These are phyloP conservation scores for Claviceps humidiphila DNA, from an alignment of 2,329 filamentous ascomycete species.

Conservation along the genomic window DNA sequence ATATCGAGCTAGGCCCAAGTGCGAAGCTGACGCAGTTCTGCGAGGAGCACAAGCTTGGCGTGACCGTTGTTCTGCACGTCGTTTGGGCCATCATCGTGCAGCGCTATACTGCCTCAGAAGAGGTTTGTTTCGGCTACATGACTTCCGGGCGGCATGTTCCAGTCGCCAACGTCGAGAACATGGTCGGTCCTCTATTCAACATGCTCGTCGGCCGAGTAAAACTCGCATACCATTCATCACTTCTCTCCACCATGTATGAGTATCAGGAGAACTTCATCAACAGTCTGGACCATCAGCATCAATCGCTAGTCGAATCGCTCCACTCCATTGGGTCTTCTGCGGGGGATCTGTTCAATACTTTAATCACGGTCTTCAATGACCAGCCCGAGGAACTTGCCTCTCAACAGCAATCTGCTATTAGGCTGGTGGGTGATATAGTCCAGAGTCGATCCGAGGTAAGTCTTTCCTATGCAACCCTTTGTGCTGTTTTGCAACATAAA, in stretches of 20 bases:
- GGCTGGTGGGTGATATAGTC: neutral
- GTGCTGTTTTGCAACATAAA: too few relatives aligned
- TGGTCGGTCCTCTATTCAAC: slow-evolving; percentile 40
- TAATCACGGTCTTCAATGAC: slow-evolving; percentile 14
- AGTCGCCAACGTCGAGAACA: slow-evolving; percentile 31
- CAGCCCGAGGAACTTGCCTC: slow-evolving; percentile 7
- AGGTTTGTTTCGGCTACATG: slow-evolving; percentile 41
- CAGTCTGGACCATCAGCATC: slow-evolving; percentile 33
- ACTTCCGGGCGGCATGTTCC: slow-evolving; percentile 38
- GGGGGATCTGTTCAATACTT: slow-evolving; percentile 17
- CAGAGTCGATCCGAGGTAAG: slow-evolving; percentile 1
- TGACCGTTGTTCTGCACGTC: slow-evolving; percentile 36
- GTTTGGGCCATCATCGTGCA: slow-evolving; percentile 38
- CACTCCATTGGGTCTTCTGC: slow-evolving; percentile 12
- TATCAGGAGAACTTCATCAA: slow-evolving; percentile 32
- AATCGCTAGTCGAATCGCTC: slow-evolving; percentile 34
- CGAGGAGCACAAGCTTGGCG: slow-evolving; percentile 26
- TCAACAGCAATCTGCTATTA: neutral
- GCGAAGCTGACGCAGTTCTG: slow-evolving; percentile 18
- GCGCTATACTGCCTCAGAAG: slow-evolving; percentile 29
- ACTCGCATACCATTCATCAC: slow-evolving; percentile 20
- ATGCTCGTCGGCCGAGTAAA: slow-evolving; percentile 28
- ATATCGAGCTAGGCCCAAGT: neutral
- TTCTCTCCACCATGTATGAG: neutral
- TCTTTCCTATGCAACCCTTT: neutral